phyloP scores from a whole-genome alignment of 345 rosid species.

The Fremontodendron californicum region DNA sequence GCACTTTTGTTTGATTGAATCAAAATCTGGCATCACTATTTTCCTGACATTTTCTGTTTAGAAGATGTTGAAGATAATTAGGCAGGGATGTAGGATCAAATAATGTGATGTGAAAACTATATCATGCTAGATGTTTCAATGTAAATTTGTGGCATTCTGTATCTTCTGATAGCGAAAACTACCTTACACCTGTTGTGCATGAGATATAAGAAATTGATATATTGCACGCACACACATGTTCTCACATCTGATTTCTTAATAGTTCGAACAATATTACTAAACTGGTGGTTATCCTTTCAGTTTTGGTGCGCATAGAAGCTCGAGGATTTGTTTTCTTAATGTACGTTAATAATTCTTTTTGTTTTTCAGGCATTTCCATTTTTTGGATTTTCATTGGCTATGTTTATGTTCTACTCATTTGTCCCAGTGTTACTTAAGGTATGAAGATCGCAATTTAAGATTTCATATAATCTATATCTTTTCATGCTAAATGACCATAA shows the following conservation, averaged over 20 bases:
- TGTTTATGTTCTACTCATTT: constrained; percentile 79
- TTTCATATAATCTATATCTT: neutral
- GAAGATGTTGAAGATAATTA: neutral
- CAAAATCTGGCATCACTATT: neutral
- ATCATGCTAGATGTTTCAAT: neutral
- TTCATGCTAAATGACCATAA: neutral
- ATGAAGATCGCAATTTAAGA: constrained; percentile 15
- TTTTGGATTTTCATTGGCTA: constrained; percentile 51
- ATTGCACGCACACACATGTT: neutral
- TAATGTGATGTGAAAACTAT: neutral
- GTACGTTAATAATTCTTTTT: neutral
- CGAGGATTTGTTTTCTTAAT: neutral
- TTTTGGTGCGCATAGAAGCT: neutral
- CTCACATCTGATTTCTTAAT: neutral
- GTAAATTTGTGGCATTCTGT: neutral
- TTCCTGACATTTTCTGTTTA: neutral
- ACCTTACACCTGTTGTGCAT: neutral
- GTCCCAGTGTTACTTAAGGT: constrained; percentile 86
- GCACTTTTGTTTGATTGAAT: neutral
- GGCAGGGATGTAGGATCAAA: neutral
- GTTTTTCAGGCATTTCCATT: constrained; percentile 66
- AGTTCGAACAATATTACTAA: neutral
- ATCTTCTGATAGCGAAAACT: neutral
- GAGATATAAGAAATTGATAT: neutral
- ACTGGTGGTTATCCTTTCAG: neutral